Conservation (phyloP, 2,329 filamentous ascomycete genomes). For the Colletotrichum siamense region DNA sequence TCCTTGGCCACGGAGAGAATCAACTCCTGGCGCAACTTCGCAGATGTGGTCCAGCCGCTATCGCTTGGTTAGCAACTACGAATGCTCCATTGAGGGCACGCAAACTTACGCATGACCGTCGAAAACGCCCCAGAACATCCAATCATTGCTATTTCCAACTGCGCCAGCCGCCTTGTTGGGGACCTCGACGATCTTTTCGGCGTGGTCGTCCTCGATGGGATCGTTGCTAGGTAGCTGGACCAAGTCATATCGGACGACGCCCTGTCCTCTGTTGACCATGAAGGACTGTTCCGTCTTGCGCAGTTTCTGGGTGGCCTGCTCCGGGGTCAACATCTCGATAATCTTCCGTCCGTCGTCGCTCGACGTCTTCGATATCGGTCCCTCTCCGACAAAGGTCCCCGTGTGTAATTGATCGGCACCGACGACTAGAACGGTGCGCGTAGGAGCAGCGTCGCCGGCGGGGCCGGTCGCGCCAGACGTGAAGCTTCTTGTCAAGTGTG, state of each 20-base stretch:
- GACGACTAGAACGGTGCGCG: slow-evolving; percentile 80
- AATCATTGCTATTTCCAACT: slow-evolving; percentile 72
- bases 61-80: slow-evolving; percentile 8
- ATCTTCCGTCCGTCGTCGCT: slow-evolving; percentile 85
- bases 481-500: slow-evolving; percentile 45
- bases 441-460: slow-evolving; percentile 48
- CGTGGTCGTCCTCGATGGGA: slow-evolving; percentile 97
- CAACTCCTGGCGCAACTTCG: slow-evolving; percentile 89
- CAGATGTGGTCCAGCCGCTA: slow-evolving; percentile 97
- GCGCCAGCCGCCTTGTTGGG: slow-evolving; percentile 58
- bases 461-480: slow-evolving; percentile 37
- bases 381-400: slow-evolving; percentile 82
- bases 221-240: slow-evolving; percentile 96
- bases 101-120: slow-evolving; percentile 85
- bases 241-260: slow-evolving; percentile 92
- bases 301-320: slow-evolving; percentile 90
- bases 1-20: slow-evolving; percentile 94
- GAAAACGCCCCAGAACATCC: slow-evolving; percentile 99
- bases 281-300: slow-evolving; percentile 92
- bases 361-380: slow-evolving; percentile 85
- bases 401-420: slow-evolving; percentile 91
- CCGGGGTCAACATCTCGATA: slow-evolving; percentile 94
- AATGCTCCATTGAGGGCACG: too few relatives aligned
- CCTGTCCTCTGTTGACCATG: slow-evolving; percentile 84
- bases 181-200: slow-evolving; percentile 96